phyloP scores from a whole-genome alignment of 2,329 filamentous ascomycete species.

The Fusarium compactum region DNA sequence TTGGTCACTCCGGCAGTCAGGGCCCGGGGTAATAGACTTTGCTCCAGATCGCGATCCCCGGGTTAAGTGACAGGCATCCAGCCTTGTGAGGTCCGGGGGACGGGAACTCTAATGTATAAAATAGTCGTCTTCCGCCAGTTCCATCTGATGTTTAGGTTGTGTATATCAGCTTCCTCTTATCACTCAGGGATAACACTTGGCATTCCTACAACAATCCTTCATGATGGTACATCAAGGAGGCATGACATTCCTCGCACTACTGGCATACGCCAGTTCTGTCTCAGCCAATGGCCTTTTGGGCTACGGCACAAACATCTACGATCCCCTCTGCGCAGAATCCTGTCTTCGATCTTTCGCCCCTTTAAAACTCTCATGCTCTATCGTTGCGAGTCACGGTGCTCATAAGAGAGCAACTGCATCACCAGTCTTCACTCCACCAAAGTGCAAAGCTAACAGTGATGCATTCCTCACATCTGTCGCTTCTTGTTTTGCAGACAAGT shows the following conservation, averaged over 20 bases:
- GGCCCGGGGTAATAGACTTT: background rate
- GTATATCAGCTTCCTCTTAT: background rate
- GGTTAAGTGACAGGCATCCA: background rate
- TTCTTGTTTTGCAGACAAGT: slow-evolving; percentile 3
- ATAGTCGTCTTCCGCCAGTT: background rate
- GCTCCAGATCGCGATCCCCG: slow-evolving; percentile 4
- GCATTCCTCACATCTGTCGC: slow-evolving; percentile 12
- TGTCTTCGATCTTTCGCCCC: slow-evolving; percentile 11
- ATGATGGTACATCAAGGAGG: background rate
- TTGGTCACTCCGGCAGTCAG: background rate
- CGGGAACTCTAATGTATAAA: slow-evolving; percentile 14
- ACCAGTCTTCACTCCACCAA: background rate
- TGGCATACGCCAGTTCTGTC: background rate
- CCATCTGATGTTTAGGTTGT: background rate
- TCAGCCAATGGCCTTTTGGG: background rate
- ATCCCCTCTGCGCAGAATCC: slow-evolving; percentile 18
- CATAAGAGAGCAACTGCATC: slow-evolving; percentile 2
- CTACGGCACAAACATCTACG: slow-evolving; percentile 1
- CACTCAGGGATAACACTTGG: background rate
- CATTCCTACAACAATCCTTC: background rate
- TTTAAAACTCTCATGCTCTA: background rate
- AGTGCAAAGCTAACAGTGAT: slow-evolving; percentile 7
- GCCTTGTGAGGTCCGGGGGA: background rate
- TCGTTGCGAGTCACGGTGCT: background rate
- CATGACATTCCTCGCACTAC: background rate